Conservation (phyloP, 495 filamentous ascomycete genomes). For the Lepraria neglecta region DNA sequence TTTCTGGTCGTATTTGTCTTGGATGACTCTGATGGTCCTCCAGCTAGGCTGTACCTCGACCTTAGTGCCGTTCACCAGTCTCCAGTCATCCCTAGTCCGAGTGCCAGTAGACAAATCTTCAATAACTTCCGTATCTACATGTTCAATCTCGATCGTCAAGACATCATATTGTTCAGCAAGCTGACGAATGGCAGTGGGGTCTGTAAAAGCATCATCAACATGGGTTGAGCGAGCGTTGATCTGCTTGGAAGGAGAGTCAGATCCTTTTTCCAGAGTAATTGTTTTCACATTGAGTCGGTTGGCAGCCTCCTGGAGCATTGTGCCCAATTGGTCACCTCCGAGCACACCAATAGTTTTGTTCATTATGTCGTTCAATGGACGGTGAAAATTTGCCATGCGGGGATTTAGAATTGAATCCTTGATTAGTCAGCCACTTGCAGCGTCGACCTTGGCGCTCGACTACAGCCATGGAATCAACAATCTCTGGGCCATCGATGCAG, state of each 20-base stretch:
- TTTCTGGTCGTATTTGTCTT: slow-evolving; percentile 95
- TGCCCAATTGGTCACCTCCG: slow-evolving; percentile 79
- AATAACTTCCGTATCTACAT: slow-evolving; percentile 84
- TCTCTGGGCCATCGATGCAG: too few relatives aligned
- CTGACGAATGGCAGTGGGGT: slow-evolving; percentile 64
- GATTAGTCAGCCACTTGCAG: too few relatives aligned
- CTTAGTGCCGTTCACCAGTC: slow-evolving; percentile 43
- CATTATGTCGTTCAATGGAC: slow-evolving; percentile 23
- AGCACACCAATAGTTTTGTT: slow-evolving; percentile 54
- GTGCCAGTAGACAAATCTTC: slow-evolving; percentile 59
- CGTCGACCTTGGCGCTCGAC: too few relatives aligned
- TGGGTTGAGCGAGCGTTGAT: slow-evolving; percentile 69
- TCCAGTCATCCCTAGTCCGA: slow-evolving; percentile 14
- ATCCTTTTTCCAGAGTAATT: slow-evolving; percentile 67
- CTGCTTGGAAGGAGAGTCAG: slow-evolving; percentile 78
- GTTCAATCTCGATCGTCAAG: slow-evolving; percentile 92
- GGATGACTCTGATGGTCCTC: slow-evolving; percentile 82
- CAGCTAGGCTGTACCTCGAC: slow-evolving; percentile 62
- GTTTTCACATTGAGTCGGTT: slow-evolving; percentile 77
- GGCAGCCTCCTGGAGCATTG: slow-evolving; percentile 87
- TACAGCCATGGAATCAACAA: too few relatives aligned
- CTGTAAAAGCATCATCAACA: slow-evolving; percentile 78
- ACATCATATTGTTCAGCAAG: slow-evolving; percentile 73
- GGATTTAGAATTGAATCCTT: too few relatives aligned
- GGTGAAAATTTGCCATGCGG: too few relatives aligned